Percentiles rank a stretch among this genome's conserved stretches.
These are phyloP conservation scores for Penicillium cinerascens DNA, from an alignment of 495 filamentous ascomycete genomes.

Conservation along the genomic window DNA sequence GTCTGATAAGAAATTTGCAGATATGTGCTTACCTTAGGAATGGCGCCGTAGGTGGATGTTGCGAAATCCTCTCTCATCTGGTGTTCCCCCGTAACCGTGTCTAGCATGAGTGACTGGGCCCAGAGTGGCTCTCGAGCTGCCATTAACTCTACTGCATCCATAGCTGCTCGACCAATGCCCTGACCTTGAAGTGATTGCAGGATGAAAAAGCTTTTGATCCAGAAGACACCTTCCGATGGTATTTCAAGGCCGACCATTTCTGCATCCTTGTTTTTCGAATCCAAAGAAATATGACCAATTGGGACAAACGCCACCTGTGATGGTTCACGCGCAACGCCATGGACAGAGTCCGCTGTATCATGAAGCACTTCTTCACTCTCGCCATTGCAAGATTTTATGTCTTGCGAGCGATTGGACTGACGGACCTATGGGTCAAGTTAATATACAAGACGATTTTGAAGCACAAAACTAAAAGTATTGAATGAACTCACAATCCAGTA, in stretches of 20 bases:
- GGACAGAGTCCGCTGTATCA: conserved; percentile 23
- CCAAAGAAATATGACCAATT: conserved; percentile 31
- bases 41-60: conserved; percentile 3
- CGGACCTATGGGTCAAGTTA: conserved; percentile 3
- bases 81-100: conserved; percentile 18
- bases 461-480: not conserved
- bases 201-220: conserved; percentile 30
- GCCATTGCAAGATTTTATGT: not conserved
- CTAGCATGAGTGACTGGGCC: conserved; percentile 21
- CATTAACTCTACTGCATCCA: conserved; percentile 27
- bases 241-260: conserved; percentile 17
- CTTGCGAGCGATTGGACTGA: conserved; percentile 6
- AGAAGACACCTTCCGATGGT: conserved; percentile 17
- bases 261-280: conserved; percentile 16
- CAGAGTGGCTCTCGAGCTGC: conserved; percentile 21
- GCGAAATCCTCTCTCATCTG: conserved; percentile 21
- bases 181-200: conserved; percentile 14
- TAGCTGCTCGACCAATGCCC: conserved; percentile 28
- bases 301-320: conserved; percentile 16
- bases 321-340: conserved; percentile 15
- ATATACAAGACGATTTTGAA: not conserved
- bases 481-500: conserved; percentile 27
- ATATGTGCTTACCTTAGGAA: conserved; percentile 19
- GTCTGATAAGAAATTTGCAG: not conserved
- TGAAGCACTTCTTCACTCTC: conserved; percentile 6